A percentile compares a stretch with the other conserved stretches of the same genome.
Conservation (phyloP, 148 eudicot genomes). For the Amaranthus cruentus region DNA sequence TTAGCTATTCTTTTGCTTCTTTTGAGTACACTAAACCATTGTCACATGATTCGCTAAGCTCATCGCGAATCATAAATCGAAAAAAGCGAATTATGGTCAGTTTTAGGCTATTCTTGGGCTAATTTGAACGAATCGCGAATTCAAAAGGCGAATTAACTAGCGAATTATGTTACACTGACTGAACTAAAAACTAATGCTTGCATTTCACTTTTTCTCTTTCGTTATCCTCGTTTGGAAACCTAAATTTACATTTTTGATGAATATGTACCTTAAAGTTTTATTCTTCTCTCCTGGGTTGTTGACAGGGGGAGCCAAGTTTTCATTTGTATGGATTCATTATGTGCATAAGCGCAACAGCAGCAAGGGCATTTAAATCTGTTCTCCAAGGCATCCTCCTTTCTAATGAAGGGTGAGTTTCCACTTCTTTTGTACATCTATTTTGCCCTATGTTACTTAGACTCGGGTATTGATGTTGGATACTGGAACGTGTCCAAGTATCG, state of each 20-base stretch:
- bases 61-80: too few species aligned
- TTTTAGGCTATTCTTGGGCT: too few species aligned
- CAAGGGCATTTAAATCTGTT: constrained; percentile 96
- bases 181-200: neutral
- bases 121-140: too few species aligned
- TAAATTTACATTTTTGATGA: neutral
- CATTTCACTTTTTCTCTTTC: neutral
- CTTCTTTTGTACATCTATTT: neutral
- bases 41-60: too few species aligned
- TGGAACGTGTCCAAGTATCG: too few species aligned
- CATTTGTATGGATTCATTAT: constrained; percentile 93
- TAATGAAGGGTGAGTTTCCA: constrained; percentile 68
- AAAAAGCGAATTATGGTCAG: too few species aligned
- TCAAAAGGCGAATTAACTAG: too few species aligned
- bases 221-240: too few species aligned
- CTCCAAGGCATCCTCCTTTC: constrained; percentile 95
- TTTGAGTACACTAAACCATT: too few species aligned
- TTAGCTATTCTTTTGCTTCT: neutral
- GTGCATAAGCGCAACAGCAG: constrained; percentile 98
- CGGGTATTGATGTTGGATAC: too few species aligned
- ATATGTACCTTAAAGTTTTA: constrained; percentile 1
- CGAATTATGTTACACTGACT: too few species aligned
- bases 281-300: constrained; percentile 21
- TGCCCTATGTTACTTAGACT: neutral
- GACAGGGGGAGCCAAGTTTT: constrained; percentile 97